Percentiles rank a stretch among this genome's conserved stretches.
These are phyloP conservation scores for Allium fistulosum DNA, from an alignment of 106 monocot species.

Conservation along the genomic window DNA sequence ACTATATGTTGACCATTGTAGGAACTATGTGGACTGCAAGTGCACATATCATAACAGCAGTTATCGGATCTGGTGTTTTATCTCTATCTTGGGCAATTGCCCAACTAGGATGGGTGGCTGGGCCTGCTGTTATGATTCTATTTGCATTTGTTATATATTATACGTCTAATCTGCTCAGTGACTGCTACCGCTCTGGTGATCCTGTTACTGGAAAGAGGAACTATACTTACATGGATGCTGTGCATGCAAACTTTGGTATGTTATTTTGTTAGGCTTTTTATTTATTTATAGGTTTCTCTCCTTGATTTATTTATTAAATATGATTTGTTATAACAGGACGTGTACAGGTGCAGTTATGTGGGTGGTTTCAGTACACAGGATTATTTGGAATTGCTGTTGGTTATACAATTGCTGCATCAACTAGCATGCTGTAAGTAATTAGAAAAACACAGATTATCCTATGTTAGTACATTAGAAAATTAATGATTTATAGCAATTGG, in stretches of 20 bases:
- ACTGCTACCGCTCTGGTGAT: slow-evolving; percentile 68
- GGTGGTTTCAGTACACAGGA: slow-evolving; percentile 48
- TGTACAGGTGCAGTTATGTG: slow-evolving; percentile 49
- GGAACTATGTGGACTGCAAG: slow-evolving; percentile 77
- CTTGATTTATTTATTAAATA: neutral
- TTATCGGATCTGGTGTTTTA: slow-evolving; percentile 58
- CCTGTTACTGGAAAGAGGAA: slow-evolving; percentile 58
- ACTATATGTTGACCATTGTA: slow-evolving; percentile 9
- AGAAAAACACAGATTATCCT: too few species aligned
- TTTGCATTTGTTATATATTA: slow-evolving; percentile 65
- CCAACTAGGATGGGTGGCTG: slow-evolving; percentile 76
- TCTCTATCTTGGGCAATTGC: slow-evolving; percentile 68
- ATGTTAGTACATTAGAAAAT: too few species aligned
- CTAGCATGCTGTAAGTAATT: slow-evolving; percentile 68
- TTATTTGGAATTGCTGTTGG: slow-evolving; percentile 70
- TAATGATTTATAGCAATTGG: too few species aligned
- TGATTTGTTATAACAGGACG: slow-evolving; percentile 29
- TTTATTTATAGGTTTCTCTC: neutral
- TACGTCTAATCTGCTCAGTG: slow-evolving; percentile 59
- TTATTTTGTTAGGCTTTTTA: neutral
- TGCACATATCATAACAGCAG: slow-evolving; percentile 69
- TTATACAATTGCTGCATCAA: slow-evolving; percentile 75
- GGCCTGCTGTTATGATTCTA: slow-evolving; percentile 59
- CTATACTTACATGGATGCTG: slow-evolving; percentile 79
- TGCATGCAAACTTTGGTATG: slow-evolving; percentile 54